A percentile compares a stretch with the other conserved stretches of the same genome.
phyloP scores from a whole-genome alignment of 75 land plant genomes.

The Sequoiadendron giganteum region DNA sequence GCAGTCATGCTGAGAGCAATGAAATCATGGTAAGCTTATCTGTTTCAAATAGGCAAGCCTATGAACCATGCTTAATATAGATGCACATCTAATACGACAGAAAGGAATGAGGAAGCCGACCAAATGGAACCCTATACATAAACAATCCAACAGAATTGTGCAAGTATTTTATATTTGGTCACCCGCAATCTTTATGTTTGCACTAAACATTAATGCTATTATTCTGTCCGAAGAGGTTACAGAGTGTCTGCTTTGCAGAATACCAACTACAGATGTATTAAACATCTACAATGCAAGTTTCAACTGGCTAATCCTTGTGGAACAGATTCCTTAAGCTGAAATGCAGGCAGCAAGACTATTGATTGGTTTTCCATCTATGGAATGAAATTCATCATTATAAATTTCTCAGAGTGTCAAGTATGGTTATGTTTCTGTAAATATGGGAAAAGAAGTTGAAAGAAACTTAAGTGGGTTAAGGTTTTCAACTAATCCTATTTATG shows the following conservation, averaged over 20 bases:
- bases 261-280: not conserved
- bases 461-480: too few relatives aligned
- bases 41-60: not conserved
- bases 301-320: not conserved
- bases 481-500: too few relatives aligned
- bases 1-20: not conserved
- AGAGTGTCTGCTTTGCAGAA: not conserved
- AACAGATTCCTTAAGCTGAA: not conserved
- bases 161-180: not conserved
- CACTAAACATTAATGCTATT: not conserved
- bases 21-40: not conserved
- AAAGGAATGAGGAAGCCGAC: not conserved
- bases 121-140: not conserved
- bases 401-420: not conserved
- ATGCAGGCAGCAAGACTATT: not conserved
- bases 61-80: not conserved
- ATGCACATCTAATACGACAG: not conserved
- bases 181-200: not conserved
- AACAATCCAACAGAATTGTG: not conserved
- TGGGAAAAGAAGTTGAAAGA: too few relatives aligned
- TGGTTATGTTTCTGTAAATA: not conserved
- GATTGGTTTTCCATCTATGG: not conserved
- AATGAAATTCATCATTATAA: not conserved
- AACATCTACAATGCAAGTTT: not conserved
- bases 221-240: not conserved